Evolutionary conservation across 2,329 filamentous ascomycete genomes (phyloP).

Genomic region (Acephala macrosclerotiorum): DNA sequence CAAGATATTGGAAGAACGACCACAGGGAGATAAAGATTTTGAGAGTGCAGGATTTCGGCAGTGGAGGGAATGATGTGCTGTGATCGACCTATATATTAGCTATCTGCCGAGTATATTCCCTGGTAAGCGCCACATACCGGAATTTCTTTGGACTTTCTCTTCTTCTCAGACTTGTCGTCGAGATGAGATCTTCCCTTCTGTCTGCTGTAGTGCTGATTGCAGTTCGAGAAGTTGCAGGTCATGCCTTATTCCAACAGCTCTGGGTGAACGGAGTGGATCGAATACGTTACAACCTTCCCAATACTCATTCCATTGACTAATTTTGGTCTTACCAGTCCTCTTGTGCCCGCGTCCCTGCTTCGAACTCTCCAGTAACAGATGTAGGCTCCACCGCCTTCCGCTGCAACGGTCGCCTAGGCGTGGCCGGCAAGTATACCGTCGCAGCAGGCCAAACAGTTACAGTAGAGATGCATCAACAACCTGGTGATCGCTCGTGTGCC

Average conservation of each 20-base stretch:
- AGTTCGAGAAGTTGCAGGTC: conserved; percentile 46
- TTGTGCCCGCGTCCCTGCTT: conserved; percentile 56
- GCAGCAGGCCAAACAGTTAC: conserved; percentile 54
- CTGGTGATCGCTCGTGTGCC: conserved; percentile 53
- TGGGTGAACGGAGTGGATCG: conserved; percentile 55
- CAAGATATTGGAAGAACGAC: neutral
- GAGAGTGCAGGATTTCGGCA: conserved; percentile 7
- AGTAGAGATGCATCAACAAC: conserved; percentile 65
- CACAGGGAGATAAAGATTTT: neutral
- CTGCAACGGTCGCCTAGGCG: conserved; percentile 52
- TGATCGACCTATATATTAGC: neutral
- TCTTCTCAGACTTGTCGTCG: neutral
- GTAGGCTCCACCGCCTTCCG: conserved; percentile 56
- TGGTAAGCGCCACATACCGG: neutral
- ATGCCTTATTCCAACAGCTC: conserved; percentile 48
- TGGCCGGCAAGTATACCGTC: conserved; percentile 43
- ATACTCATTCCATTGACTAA: conserved; percentile 55
- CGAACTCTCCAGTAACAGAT: conserved; percentile 59
- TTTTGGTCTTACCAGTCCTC: conserved; percentile 52
- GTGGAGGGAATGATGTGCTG: neutral
- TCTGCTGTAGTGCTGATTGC: conserved; percentile 19
- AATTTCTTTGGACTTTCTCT: neutral
- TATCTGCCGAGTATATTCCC: neutral
- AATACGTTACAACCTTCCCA: conserved; percentile 50
- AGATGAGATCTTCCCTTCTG: conserved; percentile 26